Evolutionary conservation across 768 basidiomycete genomes (phyloP).

Genomic region (Boletus tylopilopsis): DNA sequence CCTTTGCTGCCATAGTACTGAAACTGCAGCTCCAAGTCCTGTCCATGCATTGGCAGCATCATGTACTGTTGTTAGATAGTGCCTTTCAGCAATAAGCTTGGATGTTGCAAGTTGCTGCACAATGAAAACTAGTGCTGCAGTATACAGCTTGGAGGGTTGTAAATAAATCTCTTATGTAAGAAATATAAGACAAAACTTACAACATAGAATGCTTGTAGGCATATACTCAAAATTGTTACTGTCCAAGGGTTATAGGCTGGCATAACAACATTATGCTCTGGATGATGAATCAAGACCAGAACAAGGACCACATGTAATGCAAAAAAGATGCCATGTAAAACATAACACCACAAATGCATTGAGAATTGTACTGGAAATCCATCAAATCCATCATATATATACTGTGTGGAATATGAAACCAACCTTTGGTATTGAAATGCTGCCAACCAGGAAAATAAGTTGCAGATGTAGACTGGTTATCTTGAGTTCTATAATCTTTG

Average conservation of each 20-base stretch:
- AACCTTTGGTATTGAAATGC: background rate
- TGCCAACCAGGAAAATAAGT: background rate
- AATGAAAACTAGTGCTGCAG: conserved; percentile 15
- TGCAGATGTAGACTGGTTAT: background rate
- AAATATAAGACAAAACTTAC: background rate
- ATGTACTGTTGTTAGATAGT: conserved; percentile 19
- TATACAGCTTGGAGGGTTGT: conserved; percentile 8
- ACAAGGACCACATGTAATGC: background rate
- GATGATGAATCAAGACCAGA: background rate
- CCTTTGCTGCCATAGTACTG: conserved; percentile 13
- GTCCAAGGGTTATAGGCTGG: background rate
- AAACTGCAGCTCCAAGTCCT: conserved; percentile 19
- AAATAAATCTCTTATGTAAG: background rate
- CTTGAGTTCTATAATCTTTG: no score
- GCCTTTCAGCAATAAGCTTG: background rate
- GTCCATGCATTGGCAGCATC: conserved; percentile 20
- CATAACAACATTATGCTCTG: background rate
- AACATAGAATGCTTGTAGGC: background rate
- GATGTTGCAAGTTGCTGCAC: conserved; percentile 17
- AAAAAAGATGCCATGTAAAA: background rate
- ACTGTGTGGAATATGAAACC: background rate
- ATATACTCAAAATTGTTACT: background rate
- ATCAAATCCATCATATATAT: background rate
- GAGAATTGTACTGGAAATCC: background rate
- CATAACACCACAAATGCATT: background rate